Conservation (phyloP, 1,284 basidiomycete species). For the Ustilago lituana region DNA sequence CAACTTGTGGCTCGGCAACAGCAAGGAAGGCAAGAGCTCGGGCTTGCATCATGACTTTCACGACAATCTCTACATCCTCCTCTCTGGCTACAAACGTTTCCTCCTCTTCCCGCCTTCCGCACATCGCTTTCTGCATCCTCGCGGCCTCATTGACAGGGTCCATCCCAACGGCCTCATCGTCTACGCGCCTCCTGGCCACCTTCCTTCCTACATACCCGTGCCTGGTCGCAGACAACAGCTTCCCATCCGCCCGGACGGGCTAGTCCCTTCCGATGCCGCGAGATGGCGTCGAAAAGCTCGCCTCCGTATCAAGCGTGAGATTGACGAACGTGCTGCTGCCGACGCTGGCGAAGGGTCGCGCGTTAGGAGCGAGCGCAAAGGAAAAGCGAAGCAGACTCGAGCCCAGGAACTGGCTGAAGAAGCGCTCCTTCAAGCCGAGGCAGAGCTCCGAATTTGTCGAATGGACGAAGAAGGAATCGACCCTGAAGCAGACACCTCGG, state of each 20-base stretch:
- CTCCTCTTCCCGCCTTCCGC: constrained; percentile 64
- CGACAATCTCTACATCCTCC: constrained; percentile 65
- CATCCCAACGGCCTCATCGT: constrained; percentile 63
- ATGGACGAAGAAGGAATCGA: constrained; percentile 50
- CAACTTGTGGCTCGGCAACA: constrained; percentile 65
- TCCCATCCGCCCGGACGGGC: constrained; percentile 58
- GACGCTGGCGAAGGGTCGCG: constrained; percentile 45
- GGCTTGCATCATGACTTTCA: constrained; percentile 67
- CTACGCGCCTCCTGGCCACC: constrained; percentile 47
- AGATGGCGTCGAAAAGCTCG: constrained; percentile 57
- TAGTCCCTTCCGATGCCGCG: constrained; percentile 60
- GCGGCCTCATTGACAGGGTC: constrained; percentile 50
- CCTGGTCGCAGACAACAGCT: constrained; percentile 25
- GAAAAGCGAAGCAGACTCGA: constrained; percentile 54
- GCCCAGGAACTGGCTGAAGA: constrained; percentile 49
- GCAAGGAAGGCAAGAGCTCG: constrained; percentile 53
- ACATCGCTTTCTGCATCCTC: constrained; percentile 52
- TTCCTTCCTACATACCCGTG: constrained; percentile 37
- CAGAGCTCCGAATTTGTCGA: constrained; percentile 40
- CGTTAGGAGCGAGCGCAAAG: constrained; percentile 47
- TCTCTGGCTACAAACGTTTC: constrained; percentile 65
- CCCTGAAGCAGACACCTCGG: constrained; percentile 36
- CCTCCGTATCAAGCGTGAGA: constrained; percentile 36
- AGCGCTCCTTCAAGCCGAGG: constrained; percentile 41
- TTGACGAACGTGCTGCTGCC: constrained; percentile 52